Conservation (phyloP, 2,329 filamentous ascomycete species). For the Colletotrichum melonis region DNA sequence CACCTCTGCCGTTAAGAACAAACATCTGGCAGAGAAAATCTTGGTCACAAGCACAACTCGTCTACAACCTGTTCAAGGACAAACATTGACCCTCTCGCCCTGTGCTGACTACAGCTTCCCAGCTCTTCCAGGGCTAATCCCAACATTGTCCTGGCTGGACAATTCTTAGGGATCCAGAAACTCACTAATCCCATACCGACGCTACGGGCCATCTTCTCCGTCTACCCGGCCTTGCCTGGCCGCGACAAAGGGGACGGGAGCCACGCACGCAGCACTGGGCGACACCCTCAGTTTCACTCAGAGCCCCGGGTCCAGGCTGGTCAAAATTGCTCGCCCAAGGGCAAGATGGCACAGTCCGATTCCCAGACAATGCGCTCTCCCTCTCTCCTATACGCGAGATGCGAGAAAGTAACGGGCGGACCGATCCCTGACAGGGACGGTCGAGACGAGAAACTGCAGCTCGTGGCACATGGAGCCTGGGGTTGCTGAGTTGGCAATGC, state of each 20-base stretch:
- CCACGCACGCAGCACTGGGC: slow-evolving; percentile 24
- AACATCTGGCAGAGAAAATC: not conserved
- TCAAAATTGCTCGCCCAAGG: not conserved
- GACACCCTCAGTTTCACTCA: slow-evolving; percentile 17
- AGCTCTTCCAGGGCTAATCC: slow-evolving; percentile 11
- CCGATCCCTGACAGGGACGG: not conserved
- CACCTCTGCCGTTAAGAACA: not conserved
- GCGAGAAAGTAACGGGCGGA: not conserved
- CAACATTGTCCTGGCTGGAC: slow-evolving; percentile 12
- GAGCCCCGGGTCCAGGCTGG: not conserved
- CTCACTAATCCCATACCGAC: not conserved
- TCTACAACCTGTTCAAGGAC: not conserved
- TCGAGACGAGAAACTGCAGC: not conserved
- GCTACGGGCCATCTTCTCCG: slow-evolving; percentile 17
- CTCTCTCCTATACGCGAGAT: not conserved
- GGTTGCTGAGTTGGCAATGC: slow-evolving; percentile 19
- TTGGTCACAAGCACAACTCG: not conserved
- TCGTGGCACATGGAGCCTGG: not conserved
- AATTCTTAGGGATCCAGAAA: slow-evolving; percentile 21
- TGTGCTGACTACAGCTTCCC: slow-evolving; percentile 7
- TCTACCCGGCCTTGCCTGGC: slow-evolving; percentile 1
- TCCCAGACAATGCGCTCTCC: not conserved
- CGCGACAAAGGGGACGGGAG: slow-evolving; percentile 19
- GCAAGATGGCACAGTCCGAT: not conserved
- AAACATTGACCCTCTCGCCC: not conserved